phyloP scores from a whole-genome alignment of 2,329 filamentous ascomycete genomes.

The Berkeleyomyces basicola region DNA sequence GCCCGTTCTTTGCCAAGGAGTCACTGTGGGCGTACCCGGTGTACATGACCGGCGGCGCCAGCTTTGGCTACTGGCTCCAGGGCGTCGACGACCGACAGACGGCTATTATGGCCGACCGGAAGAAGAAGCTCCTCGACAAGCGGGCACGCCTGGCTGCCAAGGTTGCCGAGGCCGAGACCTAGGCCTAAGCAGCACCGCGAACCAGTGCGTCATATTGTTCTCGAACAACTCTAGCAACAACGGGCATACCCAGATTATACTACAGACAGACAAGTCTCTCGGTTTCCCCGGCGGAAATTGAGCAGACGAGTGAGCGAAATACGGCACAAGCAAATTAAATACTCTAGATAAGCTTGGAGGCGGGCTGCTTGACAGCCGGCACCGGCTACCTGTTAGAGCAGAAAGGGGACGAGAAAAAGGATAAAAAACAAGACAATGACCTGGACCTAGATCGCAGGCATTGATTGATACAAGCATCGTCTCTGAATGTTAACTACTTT shows the following conservation, averaged over 20 bases:
- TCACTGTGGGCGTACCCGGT: conserved; percentile 84
- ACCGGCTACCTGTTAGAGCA: neutral
- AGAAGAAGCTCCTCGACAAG: conserved; percentile 74
- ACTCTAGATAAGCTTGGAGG: neutral
- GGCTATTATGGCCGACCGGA: conserved; percentile 59
- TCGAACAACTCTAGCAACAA: neutral
- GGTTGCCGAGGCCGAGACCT: conserved; percentile 20
- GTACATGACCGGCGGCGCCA: conserved; percentile 70
- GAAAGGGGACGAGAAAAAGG: conserved; percentile 1
- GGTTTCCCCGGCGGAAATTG: neutral
- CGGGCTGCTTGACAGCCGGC: neutral
- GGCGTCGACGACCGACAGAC: conserved; percentile 75
- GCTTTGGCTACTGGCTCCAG: conserved; percentile 94
- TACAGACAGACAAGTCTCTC: neutral
- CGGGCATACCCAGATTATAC: neutral
- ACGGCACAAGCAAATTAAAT: conserved; percentile 1
- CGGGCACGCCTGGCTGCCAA: conserved; percentile 45
- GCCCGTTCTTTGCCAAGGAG: conserved; percentile 72
- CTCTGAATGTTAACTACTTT: neutral
- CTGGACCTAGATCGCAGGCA: neutral
- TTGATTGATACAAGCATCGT: neutral
- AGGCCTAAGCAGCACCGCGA: neutral
- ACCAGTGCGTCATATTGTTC: neutral
- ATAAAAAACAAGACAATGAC: neutral
- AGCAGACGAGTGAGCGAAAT: neutral